These are phyloP conservation scores for Millerago galiae DNA, from an alignment of 805 yeast genomes.

Conservation along the genomic window DNA sequence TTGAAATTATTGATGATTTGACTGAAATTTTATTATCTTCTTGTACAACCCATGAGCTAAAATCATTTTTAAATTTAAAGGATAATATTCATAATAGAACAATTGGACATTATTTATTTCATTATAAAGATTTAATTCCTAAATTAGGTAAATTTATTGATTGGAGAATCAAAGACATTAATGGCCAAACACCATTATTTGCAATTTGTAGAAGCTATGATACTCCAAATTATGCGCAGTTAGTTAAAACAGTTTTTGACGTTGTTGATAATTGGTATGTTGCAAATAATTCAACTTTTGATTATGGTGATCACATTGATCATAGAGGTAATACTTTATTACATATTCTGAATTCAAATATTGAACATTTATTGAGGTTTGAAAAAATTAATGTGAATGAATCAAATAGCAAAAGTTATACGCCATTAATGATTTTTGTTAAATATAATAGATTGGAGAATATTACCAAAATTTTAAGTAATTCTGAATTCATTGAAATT, in stretches of 20 bases:
- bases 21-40: constrained; percentile 36
- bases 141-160: constrained; percentile 52
- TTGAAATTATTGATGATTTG: constrained; percentile 40
- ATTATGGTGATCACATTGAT: constrained; percentile 63
- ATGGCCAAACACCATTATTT: constrained; percentile 73
- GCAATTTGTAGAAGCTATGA: constrained; percentile 77
- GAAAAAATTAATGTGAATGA: constrained; percentile 48
- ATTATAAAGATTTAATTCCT: constrained; percentile 44
- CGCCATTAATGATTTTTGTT: constrained; percentile 68
- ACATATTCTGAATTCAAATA: constrained; percentile 56
- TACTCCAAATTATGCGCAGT: constrained; percentile 49
- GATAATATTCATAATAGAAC: constrained; percentile 50
- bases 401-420: constrained; percentile 47
- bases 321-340: constrained; percentile 66
- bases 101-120: constrained; percentile 69
- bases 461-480: constrained; percentile 42
- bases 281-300: constrained; percentile 26
- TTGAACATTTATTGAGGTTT: constrained; percentile 33
- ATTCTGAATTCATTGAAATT: constrained; percentile 40
- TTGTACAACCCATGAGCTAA: constrained; percentile 40
- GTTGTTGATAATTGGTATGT: constrained; percentile 39
- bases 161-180: constrained; percentile 63
- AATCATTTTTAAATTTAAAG: constrained; percentile 38
- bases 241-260: constrained; percentile 41
- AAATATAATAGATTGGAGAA: constrained; percentile 64